Evolutionary conservation across 2,329 filamentous ascomycete species (phyloP), one percentile per base, ranked within the genome.

Genomic region (Bipolaris bicolor): DNA sequence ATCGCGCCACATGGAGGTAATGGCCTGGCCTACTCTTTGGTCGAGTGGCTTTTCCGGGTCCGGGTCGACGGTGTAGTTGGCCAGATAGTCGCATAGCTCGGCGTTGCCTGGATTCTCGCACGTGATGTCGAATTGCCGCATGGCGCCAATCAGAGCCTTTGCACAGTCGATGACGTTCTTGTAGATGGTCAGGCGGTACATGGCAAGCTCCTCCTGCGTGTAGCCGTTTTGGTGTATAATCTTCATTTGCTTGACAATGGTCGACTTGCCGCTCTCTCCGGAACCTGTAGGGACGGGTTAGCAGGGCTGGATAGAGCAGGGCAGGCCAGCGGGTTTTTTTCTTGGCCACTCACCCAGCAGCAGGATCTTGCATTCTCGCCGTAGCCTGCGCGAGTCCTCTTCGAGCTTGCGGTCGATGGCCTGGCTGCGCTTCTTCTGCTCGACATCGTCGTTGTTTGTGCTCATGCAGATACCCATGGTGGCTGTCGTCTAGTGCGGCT

Each of bases 211-310:
- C 70, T 98, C 94, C 66, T 92, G 88, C 10, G 91, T 93, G 79
- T 99, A 99, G 60, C 95, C 95, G 80, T 97, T 97, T 71, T 98
- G 90, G 75, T 99, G 95, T 73, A 99, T 98, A 70, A 99, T 99
- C 81, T 98, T 99, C 95, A 99, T 99, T 83, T 99, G 95, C 80
- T 99, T 99, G 68, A 99, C 95, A 71, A 99, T 98, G 9, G 95
- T 99, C 57, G 95, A 98, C 80, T 99, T 99, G 67, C 95, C 95
- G 79, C 94, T 98, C 82, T 99, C 95, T 65, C 95, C 95, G 65
- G 95, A 98, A 65, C 95, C 95, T 97, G 76, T 47, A 59, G 49
- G 16, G 31, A 54, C 51, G 41, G 41, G 68, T 76, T 75, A 77
- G 73, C 67, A 55, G 24, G 33, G 20, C 18, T 18, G 13, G 11